Conservation (phyloP, 208 protist species). For the Lotmaria passim region DNA sequence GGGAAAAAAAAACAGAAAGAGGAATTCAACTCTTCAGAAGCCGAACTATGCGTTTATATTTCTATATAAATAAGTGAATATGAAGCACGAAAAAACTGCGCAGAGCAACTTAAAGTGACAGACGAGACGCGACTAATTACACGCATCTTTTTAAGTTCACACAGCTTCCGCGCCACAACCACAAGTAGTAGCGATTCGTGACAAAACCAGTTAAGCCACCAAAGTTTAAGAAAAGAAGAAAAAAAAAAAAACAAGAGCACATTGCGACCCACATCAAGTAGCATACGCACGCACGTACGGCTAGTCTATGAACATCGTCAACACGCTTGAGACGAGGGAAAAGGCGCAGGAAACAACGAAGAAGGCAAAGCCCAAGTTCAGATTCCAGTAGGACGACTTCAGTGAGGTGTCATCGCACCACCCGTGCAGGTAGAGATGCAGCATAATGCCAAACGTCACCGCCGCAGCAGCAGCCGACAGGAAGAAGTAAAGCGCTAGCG, state of each 20-base stretch:
- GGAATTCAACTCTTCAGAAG: too few species aligned
- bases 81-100: too few species aligned
- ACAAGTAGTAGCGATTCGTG: not conserved
- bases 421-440: slow-evolving; percentile 45
- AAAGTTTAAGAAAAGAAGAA: not conserved
- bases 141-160: too few species aligned
- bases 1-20: not conserved
- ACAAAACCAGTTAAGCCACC: not conserved
- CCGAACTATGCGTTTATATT: too few species aligned
- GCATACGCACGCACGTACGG: not conserved
- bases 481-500: slow-evolving; percentile 48
- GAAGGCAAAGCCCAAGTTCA: slow-evolving; percentile 30
- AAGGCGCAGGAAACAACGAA: slow-evolving; percentile 32
- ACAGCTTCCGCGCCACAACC: too few species aligned
- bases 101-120: too few species aligned
- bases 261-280: not conserved
- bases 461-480: slow-evolving; percentile 21
- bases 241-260: slow-evolving; percentile 1
- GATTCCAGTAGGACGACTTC: slow-evolving; percentile 26
- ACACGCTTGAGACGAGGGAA: slow-evolving; percentile 29
- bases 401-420: slow-evolving; percentile 43
- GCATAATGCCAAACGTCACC: slow-evolving; percentile 33
- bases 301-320: slow-evolving; percentile 26
- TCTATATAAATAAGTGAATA: too few species aligned
- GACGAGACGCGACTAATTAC: too few species aligned